Percentiles rank a stretch among this genome's conserved stretches.
phyloP scores from a whole-genome alignment of 768 basidiomycete genomes.

The Trametes elegans region DNA sequence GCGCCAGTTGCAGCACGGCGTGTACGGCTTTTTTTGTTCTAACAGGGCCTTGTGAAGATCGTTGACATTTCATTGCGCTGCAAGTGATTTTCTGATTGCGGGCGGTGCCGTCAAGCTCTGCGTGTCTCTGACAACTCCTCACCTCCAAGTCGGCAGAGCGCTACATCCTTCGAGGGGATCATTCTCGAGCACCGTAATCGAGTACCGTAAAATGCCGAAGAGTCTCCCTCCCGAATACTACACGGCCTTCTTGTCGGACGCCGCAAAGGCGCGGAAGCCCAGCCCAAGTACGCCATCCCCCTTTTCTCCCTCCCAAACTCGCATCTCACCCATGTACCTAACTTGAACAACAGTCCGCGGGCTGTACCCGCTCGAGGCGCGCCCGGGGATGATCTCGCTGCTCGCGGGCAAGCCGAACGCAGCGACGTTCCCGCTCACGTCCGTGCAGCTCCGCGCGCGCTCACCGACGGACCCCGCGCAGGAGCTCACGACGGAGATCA shows the following conservation, averaged over 20 bases:
- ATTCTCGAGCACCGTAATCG: too few relatives aligned
- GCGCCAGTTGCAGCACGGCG: too few relatives aligned
- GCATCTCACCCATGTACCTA: neutral
- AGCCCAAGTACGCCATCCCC: constrained; percentile 44
- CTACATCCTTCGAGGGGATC: too few relatives aligned
- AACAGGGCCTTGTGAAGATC: too few relatives aligned
- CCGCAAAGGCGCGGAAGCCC: constrained; percentile 60
- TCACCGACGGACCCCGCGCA: constrained; percentile 59
- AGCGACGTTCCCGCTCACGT: constrained; percentile 38
- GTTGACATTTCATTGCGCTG: too few relatives aligned
- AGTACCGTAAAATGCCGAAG: constrained; percentile 8
- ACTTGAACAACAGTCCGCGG: constrained; percentile 41
- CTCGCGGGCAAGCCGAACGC: constrained; percentile 79
- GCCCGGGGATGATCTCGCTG: constrained; percentile 76
- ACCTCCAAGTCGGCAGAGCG: too few relatives aligned
- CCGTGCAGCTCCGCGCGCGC: constrained; percentile 42
- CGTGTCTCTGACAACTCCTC: too few relatives aligned
- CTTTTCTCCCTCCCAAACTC: neutral
- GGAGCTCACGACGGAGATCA: constrained; percentile 38
- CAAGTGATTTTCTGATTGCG: too few relatives aligned
- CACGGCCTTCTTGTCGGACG: constrained; percentile 54
- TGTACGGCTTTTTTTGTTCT: too few relatives aligned
- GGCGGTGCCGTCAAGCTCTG: too few relatives aligned
- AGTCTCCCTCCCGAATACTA: constrained; percentile 56
- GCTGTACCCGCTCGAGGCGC: constrained; percentile 77